Base-by-base conservation (phyloP, 1,139 yeast genomes). In the Pneumocystis jirovecii region DNA sequence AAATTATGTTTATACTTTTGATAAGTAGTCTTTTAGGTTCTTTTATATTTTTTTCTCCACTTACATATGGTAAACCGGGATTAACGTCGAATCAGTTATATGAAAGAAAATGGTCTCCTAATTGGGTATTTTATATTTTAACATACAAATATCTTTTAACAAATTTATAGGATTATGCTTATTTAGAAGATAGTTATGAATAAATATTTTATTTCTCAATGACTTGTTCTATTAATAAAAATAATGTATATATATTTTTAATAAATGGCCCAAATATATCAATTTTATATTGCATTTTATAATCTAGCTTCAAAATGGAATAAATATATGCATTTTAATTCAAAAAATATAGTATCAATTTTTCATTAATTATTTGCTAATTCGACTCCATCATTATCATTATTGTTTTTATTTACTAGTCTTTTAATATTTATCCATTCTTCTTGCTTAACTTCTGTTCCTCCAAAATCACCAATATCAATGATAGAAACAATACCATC, bases 11-110 rank as follows among this genome's bases (percentile, higher is more conserved):
- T 6, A 73, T 77, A 1, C 68, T 79, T 0, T 74, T 82, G 61
- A 73, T 84, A 15, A 71, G 79, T 17, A 80, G 81, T n/a, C 71
- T 89, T 50, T 76, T 84, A 50, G 81, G 82, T 73, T 84, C 84
- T 75, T 91, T 88, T 78, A 75, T 82, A 70, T 89, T 81, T 79
- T 89, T 85, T 74, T 83, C 90, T 42, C 96, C 97, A 64, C 74
- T 93, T 67, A 85, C 95, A 0, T 95, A 93, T 72, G 99, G 98
- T 70, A 83, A 85, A 72, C 82, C 83, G 17, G 72, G 84, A 8
- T 77, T 93, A 71, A 73, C 84, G 0, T 81, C 85, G 8, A 85
- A 79, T 60, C 86, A 88, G 74, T 86, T 91, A 39, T 73, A 77
- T 68, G 81, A 81, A 57, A 85, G 98, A 79, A 86, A 90, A 76